Conservation (phyloP, 2,329 filamentous ascomycete genomes). For the Fusarium sp. region DNA sequence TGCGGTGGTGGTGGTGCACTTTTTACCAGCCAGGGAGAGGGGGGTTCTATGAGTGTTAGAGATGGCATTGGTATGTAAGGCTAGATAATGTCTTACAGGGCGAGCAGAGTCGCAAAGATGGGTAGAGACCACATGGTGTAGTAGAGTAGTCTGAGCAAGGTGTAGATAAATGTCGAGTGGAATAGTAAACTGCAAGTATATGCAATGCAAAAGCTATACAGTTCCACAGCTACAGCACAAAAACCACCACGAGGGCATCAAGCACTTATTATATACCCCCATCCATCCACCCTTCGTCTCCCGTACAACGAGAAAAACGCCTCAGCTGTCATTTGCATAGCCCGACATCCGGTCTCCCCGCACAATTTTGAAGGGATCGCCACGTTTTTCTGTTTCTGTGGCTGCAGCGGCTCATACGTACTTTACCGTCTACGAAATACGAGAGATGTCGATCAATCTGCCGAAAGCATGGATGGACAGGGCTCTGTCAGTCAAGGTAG, state of each 20-base stretch:
- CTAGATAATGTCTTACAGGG: conserved; percentile 4
- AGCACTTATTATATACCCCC: not conserved
- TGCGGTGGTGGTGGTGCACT: not conserved
- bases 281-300: not conserved
- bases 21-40: conserved; percentile 4
- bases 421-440: not conserved
- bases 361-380: not conserved
- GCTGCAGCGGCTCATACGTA: not conserved
- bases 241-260: not conserved
- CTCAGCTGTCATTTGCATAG: not conserved
- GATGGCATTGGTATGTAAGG: not conserved
- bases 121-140: conserved; percentile 17
- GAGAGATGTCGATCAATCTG: not conserved
- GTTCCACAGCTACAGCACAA: not conserved
- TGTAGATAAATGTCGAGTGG: not conserved
- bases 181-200: not conserved
- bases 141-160: not conserved
- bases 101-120: conserved; percentile 10
- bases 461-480: not conserved
- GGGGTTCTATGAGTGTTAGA: conserved; percentile 20
- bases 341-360: not conserved
- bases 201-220: not conserved
- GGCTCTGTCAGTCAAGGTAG: not conserved
- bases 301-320: not conserved
- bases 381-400: not conserved